Evolutionary conservation across 768 basidiomycete genomes (phyloP).

Genomic region (Amanita phalloides): DNA sequence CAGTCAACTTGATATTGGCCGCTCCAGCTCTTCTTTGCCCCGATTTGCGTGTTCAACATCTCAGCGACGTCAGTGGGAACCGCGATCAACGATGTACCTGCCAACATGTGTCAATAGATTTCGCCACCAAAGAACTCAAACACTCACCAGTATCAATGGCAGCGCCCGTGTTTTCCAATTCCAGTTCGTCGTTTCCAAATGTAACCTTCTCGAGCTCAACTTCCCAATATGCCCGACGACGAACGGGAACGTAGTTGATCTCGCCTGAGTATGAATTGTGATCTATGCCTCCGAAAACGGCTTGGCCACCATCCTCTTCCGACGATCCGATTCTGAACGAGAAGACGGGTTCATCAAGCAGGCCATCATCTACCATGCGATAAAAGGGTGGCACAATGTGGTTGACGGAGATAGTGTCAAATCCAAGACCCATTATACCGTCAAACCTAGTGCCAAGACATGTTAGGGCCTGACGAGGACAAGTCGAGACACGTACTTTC

Average conservation of each 20-base stretch:
- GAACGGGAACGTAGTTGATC: slow-evolving; percentile 80
- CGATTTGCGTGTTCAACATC: slow-evolving; percentile 93
- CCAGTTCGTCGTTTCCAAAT: slow-evolving; percentile 82
- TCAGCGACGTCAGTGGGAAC: slow-evolving; percentile 92
- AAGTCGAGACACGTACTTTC: slow-evolving; percentile 49
- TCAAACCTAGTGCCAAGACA: slow-evolving; percentile 55
- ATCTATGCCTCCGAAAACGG: slow-evolving; percentile 88
- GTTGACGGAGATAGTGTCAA: slow-evolving; percentile 94
- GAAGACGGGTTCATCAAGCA: slow-evolving; percentile 83
- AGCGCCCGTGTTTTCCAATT: slow-evolving; percentile 89
- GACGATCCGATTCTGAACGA: slow-evolving; percentile 87
- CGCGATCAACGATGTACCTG: slow-evolving; percentile 90
- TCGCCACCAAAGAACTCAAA: background rate
- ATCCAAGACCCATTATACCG: slow-evolving; percentile 89
- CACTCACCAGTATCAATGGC: slow-evolving; percentile 76
- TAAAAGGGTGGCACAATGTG: slow-evolving; percentile 91
- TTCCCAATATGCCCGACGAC: slow-evolving; percentile 97
- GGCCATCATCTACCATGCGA: slow-evolving; percentile 72
- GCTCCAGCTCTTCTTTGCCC: slow-evolving; percentile 91
- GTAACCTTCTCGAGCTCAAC: slow-evolving; percentile 82
- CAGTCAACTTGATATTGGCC: slow-evolving; percentile 94
- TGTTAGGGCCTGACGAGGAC: background rate
- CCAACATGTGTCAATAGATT: slow-evolving; percentile 6
- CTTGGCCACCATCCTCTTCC: slow-evolving; percentile 85
- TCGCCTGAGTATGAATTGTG: slow-evolving; percentile 63